These are phyloP conservation scores for Colletotrichum sp. DNA, from an alignment of 2,329 filamentous ascomycete species.

Conservation along the genomic window DNA sequence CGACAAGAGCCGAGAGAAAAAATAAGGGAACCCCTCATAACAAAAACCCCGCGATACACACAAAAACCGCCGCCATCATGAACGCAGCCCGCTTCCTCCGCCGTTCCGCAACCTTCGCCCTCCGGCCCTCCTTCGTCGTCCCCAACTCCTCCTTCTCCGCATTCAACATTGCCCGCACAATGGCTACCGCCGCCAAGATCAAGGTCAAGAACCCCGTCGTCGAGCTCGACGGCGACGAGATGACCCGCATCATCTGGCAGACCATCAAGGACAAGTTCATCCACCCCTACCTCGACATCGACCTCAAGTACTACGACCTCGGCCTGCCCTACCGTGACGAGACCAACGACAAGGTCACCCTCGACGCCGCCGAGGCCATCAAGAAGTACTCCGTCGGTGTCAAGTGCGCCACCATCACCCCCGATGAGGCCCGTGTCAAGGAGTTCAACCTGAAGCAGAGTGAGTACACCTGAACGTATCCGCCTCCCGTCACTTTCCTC, in stretches of 20 bases:
- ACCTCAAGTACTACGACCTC: conserved; percentile 97
- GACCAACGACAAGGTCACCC: conserved; percentile 94
- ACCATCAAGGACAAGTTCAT: conserved; percentile 99
- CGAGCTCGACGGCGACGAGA: conserved; percentile 93
- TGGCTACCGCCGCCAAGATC: conserved; percentile 77
- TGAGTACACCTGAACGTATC: conserved; percentile 47
- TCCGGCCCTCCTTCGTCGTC: conserved; percentile 14
- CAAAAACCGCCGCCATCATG: conserved; percentile 5
- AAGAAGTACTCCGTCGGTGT: conserved; percentile 99
- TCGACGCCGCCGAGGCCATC: conserved; percentile 95
- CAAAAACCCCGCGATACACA: background rate
- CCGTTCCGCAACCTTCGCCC: conserved; percentile 7
- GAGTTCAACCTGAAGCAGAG: conserved; percentile 99
- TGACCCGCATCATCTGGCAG: conserved; percentile 99
- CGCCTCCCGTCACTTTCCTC: background rate
- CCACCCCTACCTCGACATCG: conserved; percentile 92
- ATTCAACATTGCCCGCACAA: conserved; percentile 43
- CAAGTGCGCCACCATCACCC: conserved; percentile 99
- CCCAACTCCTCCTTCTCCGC: conserved; percentile 11
- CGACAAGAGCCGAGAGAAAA: conserved; percentile 9
- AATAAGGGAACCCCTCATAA: background rate
- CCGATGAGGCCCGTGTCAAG: conserved; percentile 93
- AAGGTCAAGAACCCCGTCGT: conserved; percentile 99
- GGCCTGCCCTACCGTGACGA: conserved; percentile 93
- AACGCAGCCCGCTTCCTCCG: conserved; percentile 21